Conservation (phyloP, 1,139 yeast genomes). For the Nadsonia commutata region DNA sequence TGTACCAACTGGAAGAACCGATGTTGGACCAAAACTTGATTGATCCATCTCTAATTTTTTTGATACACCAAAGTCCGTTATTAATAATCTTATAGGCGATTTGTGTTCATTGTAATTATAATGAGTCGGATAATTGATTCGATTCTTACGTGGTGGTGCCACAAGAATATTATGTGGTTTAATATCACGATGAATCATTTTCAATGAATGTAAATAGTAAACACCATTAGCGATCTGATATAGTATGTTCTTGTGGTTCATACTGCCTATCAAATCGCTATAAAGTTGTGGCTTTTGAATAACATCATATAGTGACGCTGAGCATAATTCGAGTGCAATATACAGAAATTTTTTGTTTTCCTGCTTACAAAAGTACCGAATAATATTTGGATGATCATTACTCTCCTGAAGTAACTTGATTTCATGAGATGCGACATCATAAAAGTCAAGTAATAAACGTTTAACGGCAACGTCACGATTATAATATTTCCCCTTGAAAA, state of each 20-base stretch:
- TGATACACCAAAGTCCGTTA: constrained; percentile 93
- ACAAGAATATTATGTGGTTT: constrained; percentile 92
- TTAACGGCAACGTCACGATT: constrained; percentile 92
- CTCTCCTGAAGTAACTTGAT: constrained; percentile 78
- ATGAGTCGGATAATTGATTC: constrained; percentile 12
- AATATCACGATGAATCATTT: constrained; percentile 87
- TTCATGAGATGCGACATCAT: constrained; percentile 92
- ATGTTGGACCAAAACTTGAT: constrained; percentile 83
- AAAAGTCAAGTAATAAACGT: constrained; percentile 82
- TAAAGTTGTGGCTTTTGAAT: constrained; percentile 27
- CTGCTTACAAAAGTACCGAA: constrained; percentile 85
- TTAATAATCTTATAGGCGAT: constrained; percentile 48
- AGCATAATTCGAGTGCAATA: constrained; percentile 85
- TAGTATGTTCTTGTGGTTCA: constrained; percentile 42
- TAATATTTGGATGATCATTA: constrained; percentile 92
- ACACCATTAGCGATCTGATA: constrained; percentile 74
- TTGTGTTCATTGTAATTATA: constrained; percentile 13
- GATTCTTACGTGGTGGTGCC: constrained; percentile 43
- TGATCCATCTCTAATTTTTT: constrained; percentile 84
- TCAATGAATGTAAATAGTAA: constrained; percentile 71
- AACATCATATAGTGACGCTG: constrained; percentile 77
- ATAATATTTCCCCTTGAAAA: constrained; percentile 78
- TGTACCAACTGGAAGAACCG: constrained; percentile 91
- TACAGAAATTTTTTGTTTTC: constrained; percentile 75
- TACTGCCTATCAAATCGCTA: constrained; percentile 22